phyloP scores from a whole-genome alignment of 2,329 filamentous ascomycete genomes.

The Colletotrichum australisinense region DNA sequence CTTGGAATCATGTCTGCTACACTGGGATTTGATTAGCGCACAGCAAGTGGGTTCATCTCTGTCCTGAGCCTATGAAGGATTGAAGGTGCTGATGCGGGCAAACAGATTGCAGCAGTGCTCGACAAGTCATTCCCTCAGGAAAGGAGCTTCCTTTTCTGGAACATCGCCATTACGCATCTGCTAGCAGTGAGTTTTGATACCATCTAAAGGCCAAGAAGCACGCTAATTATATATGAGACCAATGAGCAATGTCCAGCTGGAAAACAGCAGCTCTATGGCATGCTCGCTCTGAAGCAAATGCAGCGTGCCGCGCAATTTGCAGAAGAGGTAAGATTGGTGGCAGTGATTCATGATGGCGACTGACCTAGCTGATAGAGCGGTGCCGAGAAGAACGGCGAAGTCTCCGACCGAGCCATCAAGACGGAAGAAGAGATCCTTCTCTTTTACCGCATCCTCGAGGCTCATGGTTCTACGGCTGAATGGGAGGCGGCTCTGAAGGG shows the following conservation, averaged over 20 bases:
- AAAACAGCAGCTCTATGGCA: slow-evolving; percentile 64
- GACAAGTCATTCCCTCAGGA: slow-evolving; percentile 63
- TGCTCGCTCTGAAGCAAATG: slow-evolving; percentile 62
- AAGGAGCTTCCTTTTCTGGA: slow-evolving; percentile 63
- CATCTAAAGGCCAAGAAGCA: no score
- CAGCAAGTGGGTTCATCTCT: slow-evolving; percentile 58
- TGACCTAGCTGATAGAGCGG: slow-evolving; percentile 9
- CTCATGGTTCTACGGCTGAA: slow-evolving; percentile 55
- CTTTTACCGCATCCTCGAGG: slow-evolving; percentile 59
- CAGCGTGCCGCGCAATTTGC: slow-evolving; percentile 60
- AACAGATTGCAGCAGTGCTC: slow-evolving; percentile 64
- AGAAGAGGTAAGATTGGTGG: slow-evolving; percentile 51
- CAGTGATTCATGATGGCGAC: no score
- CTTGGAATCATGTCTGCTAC: slow-evolving; percentile 63
- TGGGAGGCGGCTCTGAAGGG: slow-evolving; percentile 53
- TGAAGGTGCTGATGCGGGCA: neutral
- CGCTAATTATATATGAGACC: slow-evolving; percentile 45
- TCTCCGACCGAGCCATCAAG: slow-evolving; percentile 48
- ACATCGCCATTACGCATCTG: slow-evolving; percentile 64
- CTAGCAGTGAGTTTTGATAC: slow-evolving; percentile 57
- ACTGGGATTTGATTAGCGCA: slow-evolving; percentile 67
- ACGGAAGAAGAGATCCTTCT: slow-evolving; percentile 63
- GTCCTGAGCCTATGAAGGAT: neutral
- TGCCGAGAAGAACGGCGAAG: slow-evolving; percentile 9
- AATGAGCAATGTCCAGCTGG: slow-evolving; percentile 58